These are phyloP conservation scores for Lathyrus tuberosus DNA, from an alignment of 306 rosid species.

Conservation along the genomic window DNA sequence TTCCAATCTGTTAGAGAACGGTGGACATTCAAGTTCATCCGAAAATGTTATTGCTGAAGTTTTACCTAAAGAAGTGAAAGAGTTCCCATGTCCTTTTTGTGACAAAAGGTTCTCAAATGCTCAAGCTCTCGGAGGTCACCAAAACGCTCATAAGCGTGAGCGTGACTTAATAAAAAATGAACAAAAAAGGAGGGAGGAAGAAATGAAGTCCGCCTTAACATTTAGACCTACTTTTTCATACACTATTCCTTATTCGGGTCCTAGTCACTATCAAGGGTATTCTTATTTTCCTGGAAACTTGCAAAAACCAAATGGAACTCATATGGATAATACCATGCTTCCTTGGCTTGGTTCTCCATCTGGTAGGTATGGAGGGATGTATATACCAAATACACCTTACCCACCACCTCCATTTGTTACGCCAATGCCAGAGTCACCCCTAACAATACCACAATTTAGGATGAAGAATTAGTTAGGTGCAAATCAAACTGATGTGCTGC, in stretches of 20 bases:
- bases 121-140: conserved; percentile 83
- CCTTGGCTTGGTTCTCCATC: neutral
- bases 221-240: neutral
- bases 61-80: neutral
- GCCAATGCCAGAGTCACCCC: neutral
- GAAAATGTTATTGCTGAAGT: neutral
- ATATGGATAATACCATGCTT: neutral
- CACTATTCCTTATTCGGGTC: neutral
- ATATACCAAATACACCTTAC: neutral
- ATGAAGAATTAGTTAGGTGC: neutral
- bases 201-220: neutral
- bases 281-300: neutral
- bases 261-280: neutral
- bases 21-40: neutral
- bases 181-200: neutral
- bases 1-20: neutral
- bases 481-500: neutral
- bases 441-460: neutral
- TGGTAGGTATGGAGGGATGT: neutral
- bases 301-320: neutral
- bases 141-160: conserved; percentile 71
- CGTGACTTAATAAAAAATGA: conserved; percentile 39
- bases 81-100: conserved; percentile 6
- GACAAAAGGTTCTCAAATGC: conserved; percentile 46
- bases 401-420: neutral